phyloP scores from a whole-genome alignment of 768 basidiomycete species.

The Hygrophoropsis aurantiaca region DNA sequence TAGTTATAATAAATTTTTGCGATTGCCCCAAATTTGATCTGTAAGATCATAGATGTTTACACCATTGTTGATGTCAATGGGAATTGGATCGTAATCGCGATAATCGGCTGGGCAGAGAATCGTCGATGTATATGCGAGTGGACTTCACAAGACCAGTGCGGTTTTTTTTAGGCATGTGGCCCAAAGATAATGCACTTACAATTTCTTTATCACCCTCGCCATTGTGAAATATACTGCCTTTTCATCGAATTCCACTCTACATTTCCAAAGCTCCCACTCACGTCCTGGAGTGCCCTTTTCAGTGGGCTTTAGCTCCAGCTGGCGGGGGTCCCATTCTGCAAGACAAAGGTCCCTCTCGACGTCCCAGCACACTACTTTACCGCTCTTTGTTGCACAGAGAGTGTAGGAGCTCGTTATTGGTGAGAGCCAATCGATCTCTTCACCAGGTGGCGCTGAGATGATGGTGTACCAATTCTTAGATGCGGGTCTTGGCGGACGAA shows the following conservation, averaged over 20 bases:
- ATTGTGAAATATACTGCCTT: constrained; percentile 73
- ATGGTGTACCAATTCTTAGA: constrained; percentile 60
- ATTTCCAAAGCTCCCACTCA: constrained; percentile 76
- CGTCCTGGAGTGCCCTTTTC: constrained; percentile 23
- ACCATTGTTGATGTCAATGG: too few species aligned
- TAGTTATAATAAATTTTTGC: constrained; percentile 9
- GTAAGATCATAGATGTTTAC: too few species aligned
- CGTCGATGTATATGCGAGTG: too few species aligned
- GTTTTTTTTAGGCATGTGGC: too few species aligned
- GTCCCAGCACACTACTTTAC: constrained; percentile 78
- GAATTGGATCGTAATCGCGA: too few species aligned
- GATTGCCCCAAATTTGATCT: too few species aligned
- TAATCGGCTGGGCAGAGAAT: too few species aligned
- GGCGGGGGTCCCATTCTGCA: constrained; percentile 64
- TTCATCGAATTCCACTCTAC: constrained; percentile 72
- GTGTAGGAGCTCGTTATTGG: constrained; percentile 76
- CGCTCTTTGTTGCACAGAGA: constrained; percentile 75
- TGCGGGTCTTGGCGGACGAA: constrained; percentile 55
- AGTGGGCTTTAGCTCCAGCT: constrained; percentile 30
- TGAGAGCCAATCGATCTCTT: constrained; percentile 76
- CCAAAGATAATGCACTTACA: constrained; percentile 38
- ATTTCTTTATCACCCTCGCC: constrained; percentile 58
- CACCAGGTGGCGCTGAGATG: constrained; percentile 62
- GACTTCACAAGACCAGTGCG: too few species aligned
- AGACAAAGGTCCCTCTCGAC: constrained; percentile 59